Percentiles rank a stretch among this genome's conserved stretches.
These are phyloP conservation scores for Talaromyces trachyspermus DNA, from an alignment of 495 filamentous ascomycete genomes.

Conservation along the genomic window DNA sequence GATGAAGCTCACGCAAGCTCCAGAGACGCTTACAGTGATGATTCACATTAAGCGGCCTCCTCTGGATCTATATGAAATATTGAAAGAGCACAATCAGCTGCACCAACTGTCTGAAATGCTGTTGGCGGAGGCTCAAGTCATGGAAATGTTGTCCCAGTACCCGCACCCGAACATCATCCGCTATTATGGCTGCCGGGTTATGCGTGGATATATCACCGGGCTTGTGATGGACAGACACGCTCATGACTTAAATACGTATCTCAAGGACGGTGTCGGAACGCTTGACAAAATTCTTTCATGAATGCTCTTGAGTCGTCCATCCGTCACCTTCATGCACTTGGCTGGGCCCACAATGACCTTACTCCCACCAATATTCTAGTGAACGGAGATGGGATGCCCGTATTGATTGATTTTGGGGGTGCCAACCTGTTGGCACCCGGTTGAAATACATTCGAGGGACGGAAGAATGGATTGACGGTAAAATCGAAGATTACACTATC, in stretches of 20 bases:
- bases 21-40: neutral
- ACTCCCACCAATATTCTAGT: slow-evolving; percentile 32
- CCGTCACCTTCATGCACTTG: slow-evolving; percentile 24
- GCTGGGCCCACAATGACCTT: slow-evolving; percentile 35
- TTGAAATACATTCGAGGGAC: slow-evolving; percentile 21
- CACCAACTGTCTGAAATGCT: slow-evolving; percentile 7
- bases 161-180: slow-evolving; percentile 27
- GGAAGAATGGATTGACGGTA: slow-evolving; percentile 21
- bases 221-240: slow-evolving; percentile 22
- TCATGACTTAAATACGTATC: slow-evolving; percentile 15
- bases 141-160: slow-evolving; percentile 12
- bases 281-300: slow-evolving; percentile 18
- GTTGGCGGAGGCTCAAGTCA: slow-evolving; percentile 15
- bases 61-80: neutral
- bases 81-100: neutral
- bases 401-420: slow-evolving; percentile 31
- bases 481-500: slow-evolving; percentile 20
- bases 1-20: neutral
- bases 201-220: slow-evolving; percentile 22
- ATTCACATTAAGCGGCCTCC: neutral
- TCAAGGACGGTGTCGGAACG: neutral
- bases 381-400: slow-evolving; percentile 13
- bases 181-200: slow-evolving; percentile 26
- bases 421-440: slow-evolving; percentile 16
- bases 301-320: slow-evolving; percentile 24